A percentile compares a stretch with the other conserved stretches of the same genome.
Conservation (phyloP, 352 stramenopile genomes). For the Plasmopara muralis region DNA sequence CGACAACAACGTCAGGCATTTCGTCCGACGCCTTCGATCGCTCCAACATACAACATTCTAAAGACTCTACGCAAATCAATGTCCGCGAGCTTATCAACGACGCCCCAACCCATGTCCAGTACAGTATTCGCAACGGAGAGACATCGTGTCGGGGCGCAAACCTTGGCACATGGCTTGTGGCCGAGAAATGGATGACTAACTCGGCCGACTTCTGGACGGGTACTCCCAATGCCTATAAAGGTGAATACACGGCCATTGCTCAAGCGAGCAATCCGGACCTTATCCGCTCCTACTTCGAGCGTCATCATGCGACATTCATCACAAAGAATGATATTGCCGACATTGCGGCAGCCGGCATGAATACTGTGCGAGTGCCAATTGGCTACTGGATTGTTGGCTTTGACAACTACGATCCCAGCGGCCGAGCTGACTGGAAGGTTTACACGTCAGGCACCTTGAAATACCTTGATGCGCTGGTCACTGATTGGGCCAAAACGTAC, state of each 20-base stretch:
- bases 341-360: slow-evolving; percentile 52
- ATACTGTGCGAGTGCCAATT: slow-evolving; percentile 71
- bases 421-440: slow-evolving; percentile 30
- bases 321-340: slow-evolving; percentile 54
- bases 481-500: slow-evolving; percentile 32
- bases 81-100: no score
- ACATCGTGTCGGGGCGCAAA: slow-evolving; percentile 54
- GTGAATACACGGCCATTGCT: slow-evolving; percentile 62
- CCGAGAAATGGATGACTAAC: slow-evolving; percentile 73
- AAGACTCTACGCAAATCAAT: no score
- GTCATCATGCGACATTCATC: slow-evolving; percentile 62
- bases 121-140: slow-evolving; percentile 46
- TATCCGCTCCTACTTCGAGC: slow-evolving; percentile 34
- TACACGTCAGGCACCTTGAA: slow-evolving; percentile 34
- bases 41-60: no score
- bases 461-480: slow-evolving; percentile 45
- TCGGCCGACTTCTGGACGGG: slow-evolving; percentile 47
- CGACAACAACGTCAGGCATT: no score
- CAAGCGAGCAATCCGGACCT: slow-evolving; percentile 25
- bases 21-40: no score
- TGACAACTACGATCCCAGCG: slow-evolving; percentile 39
- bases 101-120: slow-evolving; percentile 36
- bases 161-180: slow-evolving; percentile 65
- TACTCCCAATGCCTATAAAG: slow-evolving; percentile 22
- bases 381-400: slow-evolving; percentile 79